Percentiles rank a stretch among this genome's conserved stretches.
Conservation (phyloP, 1,284 basidiomycete genomes). For the Ceratobasidium sp. region DNA sequence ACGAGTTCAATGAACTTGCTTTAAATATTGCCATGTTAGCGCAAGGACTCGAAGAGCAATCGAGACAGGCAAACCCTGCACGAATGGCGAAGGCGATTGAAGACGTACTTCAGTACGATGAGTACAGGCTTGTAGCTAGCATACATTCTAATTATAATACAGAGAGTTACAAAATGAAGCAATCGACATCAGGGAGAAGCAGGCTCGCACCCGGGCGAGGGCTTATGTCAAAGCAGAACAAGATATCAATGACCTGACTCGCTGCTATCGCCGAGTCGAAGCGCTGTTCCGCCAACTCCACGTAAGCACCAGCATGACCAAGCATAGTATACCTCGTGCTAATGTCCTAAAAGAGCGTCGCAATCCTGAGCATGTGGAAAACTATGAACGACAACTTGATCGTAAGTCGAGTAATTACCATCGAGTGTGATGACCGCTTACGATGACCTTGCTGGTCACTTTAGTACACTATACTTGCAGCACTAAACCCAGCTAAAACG, state of each 20-base stretch:
- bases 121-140: neutral
- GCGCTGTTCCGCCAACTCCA: neutral
- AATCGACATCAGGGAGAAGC: neutral
- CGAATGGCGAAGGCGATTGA: neutral
- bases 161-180: neutral
- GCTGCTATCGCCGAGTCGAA: constrained; percentile 5
- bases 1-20: neutral
- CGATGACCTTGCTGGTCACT: neutral
- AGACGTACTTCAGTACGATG: neutral
- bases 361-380: constrained; percentile 6
- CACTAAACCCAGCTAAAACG: neutral
- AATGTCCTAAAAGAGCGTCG: neutral
- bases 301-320: neutral
- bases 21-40: too few relatives aligned
- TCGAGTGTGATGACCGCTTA: too few relatives aligned
- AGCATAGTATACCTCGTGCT: neutral
- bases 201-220: neutral
- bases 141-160: neutral
- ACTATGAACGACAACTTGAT: neutral
- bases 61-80: neutral
- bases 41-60: neutral
- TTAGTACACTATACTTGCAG: constrained; percentile 4
- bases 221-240: neutral
- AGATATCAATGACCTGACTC: neutral
- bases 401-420: neutral